phyloP scores from a whole-genome alignment of 148 eudicot genomes.

The Chenopodium berlandieri region DNA sequence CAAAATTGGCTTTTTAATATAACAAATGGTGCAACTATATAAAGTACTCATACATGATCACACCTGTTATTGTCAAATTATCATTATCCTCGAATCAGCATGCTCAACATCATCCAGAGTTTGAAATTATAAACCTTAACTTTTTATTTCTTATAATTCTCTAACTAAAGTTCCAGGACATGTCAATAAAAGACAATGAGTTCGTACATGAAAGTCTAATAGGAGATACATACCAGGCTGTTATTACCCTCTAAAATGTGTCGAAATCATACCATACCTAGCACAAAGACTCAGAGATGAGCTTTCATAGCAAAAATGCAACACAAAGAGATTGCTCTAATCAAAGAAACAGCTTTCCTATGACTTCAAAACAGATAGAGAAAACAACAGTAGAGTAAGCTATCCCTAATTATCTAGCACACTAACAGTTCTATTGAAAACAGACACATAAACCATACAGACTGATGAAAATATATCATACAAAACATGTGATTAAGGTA shows the following conservation, averaged over 20 bases:
- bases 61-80: too few species aligned
- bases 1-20: too few species aligned
- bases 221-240: background rate
- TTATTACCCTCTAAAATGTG: background rate
- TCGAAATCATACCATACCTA: background rate
- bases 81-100: too few species aligned
- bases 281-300: background rate
- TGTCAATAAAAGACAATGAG: background rate
- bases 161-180: background rate
- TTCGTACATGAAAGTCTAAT: background rate
- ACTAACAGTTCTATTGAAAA: too few species aligned
- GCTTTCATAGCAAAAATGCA: background rate
- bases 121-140: background rate
- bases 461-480: background rate
- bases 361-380: background rate
- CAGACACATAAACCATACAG: too few species aligned
- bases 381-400: background rate
- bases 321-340: background rate
- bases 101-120: background rate
- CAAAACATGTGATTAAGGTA: background rate
- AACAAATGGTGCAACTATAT: too few species aligned
- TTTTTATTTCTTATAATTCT: background rate
- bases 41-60: too few species aligned
- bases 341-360: background rate
- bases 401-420: too few species aligned